Conservation (phyloP, 306 rosid genomes). For the Purshia tridentata region DNA sequence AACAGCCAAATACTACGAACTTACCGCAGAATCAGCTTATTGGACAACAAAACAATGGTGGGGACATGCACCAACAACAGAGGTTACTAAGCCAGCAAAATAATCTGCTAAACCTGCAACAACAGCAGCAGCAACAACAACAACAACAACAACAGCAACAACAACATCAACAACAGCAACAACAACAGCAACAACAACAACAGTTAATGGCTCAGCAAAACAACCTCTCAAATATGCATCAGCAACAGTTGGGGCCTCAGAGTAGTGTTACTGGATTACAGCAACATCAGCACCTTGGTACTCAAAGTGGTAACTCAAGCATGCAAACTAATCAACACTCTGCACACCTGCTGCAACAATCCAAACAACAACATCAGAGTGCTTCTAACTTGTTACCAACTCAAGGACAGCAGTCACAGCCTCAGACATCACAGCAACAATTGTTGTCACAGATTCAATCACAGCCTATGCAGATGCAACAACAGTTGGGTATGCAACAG, state of each 20-base stretch:
- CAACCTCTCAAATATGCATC: slow-evolving; percentile 69
- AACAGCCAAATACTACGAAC: slow-evolving; percentile 62
- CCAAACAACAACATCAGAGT: slow-evolving; percentile 66
- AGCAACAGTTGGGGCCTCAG: slow-evolving; percentile 69
- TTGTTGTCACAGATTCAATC: slow-evolving; percentile 68
- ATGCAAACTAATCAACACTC: slow-evolving; percentile 75
- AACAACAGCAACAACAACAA: slow-evolving; percentile 33
- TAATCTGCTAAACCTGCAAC: slow-evolving; percentile 66
- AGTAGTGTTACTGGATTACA: slow-evolving; percentile 66
- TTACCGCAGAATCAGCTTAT: slow-evolving; percentile 66
- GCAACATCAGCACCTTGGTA: slow-evolving; percentile 63
- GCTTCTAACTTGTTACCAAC: slow-evolving; percentile 51
- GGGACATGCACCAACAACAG: slow-evolving; percentile 76
- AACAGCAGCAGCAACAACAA: slow-evolving; percentile 52
- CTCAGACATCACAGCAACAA: slow-evolving; percentile 72
- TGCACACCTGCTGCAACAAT: slow-evolving; percentile 66
- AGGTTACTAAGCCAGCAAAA: slow-evolving; percentile 74
- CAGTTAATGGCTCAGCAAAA: slow-evolving; percentile 74
- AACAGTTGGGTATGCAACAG: slow-evolving; percentile 67
- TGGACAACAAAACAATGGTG: slow-evolving; percentile 63
- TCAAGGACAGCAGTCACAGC: slow-evolving; percentile 69
- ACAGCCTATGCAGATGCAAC: slow-evolving; percentile 81
- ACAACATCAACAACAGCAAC: slow-evolving; percentile 55
- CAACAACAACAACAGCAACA: slow-evolving; percentile 34
- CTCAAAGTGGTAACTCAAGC: slow-evolving; percentile 67